These are phyloP conservation scores for Aegle marmelos DNA, from an alignment of 345 rosid genomes.

Conservation along the genomic window DNA sequence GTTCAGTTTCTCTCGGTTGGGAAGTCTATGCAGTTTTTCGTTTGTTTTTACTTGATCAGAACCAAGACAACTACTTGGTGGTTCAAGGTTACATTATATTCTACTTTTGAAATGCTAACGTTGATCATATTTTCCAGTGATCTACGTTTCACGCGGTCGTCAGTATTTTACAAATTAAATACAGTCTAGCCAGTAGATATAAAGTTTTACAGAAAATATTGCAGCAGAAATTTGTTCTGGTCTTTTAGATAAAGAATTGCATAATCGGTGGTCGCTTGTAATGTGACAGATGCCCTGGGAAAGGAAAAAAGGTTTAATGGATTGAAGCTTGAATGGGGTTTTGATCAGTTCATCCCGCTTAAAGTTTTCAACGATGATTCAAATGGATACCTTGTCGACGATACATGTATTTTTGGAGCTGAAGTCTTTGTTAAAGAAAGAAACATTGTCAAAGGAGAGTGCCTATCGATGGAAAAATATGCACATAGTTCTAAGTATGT, in stretches of 20 bases:
- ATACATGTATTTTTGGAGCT: slow-evolving; percentile 39
- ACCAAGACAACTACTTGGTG: slow-evolving; percentile 29
- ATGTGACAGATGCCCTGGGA: slow-evolving; percentile 27
- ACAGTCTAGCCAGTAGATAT: too few species aligned
- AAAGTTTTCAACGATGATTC: slow-evolving; percentile 20
- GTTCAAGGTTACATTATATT: slow-evolving; percentile 31
- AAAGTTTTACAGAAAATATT: too few species aligned
- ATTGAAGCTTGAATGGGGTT: slow-evolving; percentile 39
- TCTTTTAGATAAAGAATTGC: too few species aligned
- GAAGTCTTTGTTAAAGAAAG: slow-evolving; percentile 45
- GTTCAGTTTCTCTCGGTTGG: slow-evolving; percentile 43
- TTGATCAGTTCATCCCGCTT: slow-evolving; percentile 32
- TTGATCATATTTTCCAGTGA: too few species aligned
- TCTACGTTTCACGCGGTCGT: too few species aligned
- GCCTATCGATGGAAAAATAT: slow-evolving; percentile 29
- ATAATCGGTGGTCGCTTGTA: neutral
- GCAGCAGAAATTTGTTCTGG: too few species aligned
- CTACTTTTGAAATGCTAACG: too few species aligned
- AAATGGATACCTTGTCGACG: slow-evolving; percentile 43
- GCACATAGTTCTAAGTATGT: slow-evolving; percentile 1
- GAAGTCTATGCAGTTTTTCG: slow-evolving; percentile 51
- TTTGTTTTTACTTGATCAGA: slow-evolving; percentile 52
- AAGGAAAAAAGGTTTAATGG: slow-evolving; percentile 35
- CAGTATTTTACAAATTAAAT: too few species aligned
- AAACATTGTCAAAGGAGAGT: slow-evolving; percentile 31